These are phyloP conservation scores for Viridothelium virens DNA, from an alignment of 495 filamentous ascomycete genomes.

Conservation along the genomic window DNA sequence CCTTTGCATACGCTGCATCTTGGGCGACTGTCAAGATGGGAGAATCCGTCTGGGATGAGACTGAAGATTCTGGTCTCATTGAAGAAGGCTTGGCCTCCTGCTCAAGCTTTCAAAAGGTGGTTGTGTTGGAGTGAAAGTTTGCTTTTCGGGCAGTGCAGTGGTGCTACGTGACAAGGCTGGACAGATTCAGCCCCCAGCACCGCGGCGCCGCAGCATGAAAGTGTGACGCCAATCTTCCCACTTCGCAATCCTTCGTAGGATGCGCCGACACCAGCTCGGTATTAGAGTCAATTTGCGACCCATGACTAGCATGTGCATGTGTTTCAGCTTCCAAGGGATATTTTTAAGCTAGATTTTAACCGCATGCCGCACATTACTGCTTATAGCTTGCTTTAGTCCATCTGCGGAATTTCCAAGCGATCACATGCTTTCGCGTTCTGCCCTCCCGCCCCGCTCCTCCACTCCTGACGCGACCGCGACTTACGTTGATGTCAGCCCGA, in stretches of 20 bases:
- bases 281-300: neutral
- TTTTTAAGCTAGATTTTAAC: neutral
- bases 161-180: neutral
- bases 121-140: neutral
- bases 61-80: neutral
- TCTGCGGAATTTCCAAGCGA: neutral
- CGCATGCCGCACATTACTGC: neutral
- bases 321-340: neutral
- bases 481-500: too few species aligned
- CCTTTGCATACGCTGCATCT: slow-evolving; percentile 74
- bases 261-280: too few species aligned
- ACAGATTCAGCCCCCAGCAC: neutral
- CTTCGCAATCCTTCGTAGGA: neutral
- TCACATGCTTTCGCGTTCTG: slow-evolving; percentile 9
- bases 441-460: neutral
- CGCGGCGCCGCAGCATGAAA: neutral
- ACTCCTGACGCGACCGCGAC: neutral
- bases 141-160: neutral
- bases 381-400: too few species aligned
- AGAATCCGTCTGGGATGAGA: neutral
- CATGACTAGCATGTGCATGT: neutral
- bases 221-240: neutral
- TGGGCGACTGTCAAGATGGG: slow-evolving; percentile 24
- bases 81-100: too few species aligned
- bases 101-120: too few species aligned